Base-by-base conservation (phyloP, 179 eudicot genomes). In the Beta corolliflora region DNA sequence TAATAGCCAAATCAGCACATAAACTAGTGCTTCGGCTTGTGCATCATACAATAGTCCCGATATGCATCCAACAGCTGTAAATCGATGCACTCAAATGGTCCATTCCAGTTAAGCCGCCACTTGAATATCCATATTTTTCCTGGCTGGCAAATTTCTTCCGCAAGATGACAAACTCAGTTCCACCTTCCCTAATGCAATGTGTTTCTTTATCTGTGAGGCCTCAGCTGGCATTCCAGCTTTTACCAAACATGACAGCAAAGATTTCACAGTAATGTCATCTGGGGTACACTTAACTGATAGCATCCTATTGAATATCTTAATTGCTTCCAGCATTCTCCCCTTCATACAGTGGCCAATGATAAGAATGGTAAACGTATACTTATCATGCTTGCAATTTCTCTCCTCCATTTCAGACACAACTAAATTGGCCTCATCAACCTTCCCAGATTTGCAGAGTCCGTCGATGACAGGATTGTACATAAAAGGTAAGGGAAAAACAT, bases 311-410 rank as follows among this genome's bases (percentile, higher is more conserved):
- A 89, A 96, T 66, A 94, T 85, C 76, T 73, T 45, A 56, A 96
- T 87, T 63, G 98, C 99, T 81, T 96, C 99, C 50, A 68, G 19
- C 93, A 90, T 91, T 84, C 92, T 89, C 53, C 99, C 99, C 86
- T 94, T 96, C 95, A 94, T 85, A 84, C 96, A 96, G 79, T 96
- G 98, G 68, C 99, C 99, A 75, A 96, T 87, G 77, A 96, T 92
- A 81, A 96, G 94, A 81, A 96, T 96, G 76, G 98, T 96, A 82
- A 87, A 96, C 13, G 99, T 96, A 84, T 89, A 77, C 82, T 91
- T 96, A 88, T 96, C 99, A 79, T 87, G 93, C 52, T 76, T 83
- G 85, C 98, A 92, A 48, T 85, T 86, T 75, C 86, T 92, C 71
- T 81, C 91, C 81, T 90, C 94, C 98, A 96, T 92, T 87, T 96